Base-by-base conservation (phyloP, 2,329 filamentous ascomycete genomes). In the Thelonectria olida region DNA sequence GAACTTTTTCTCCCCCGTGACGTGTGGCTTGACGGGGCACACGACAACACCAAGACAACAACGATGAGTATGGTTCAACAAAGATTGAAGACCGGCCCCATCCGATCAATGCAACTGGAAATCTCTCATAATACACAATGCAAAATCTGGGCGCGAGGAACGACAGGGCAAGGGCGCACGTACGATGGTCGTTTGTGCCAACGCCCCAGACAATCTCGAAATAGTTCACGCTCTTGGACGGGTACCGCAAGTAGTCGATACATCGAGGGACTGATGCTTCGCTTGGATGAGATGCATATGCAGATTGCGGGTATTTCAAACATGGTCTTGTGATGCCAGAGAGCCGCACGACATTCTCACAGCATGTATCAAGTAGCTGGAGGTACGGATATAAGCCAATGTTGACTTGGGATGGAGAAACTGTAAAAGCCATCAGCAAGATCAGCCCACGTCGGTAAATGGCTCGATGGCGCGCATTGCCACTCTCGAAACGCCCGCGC, bases 121-220 rank as follows among this genome's bases (percentile, higher is more conserved):
- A 67, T 58, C 44, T 45, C 44, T 61, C 58, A 51, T 13, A 6
- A 66, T 36, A 25, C 44, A 62, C 58, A 61, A 57, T 57, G 57
- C 54, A 31, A 31, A 31, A 41, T 22, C 17, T n/a, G n/a, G n/a
- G n/a, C n/a, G n/a, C n/a, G n/a, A n/a, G 31, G 23, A 36, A 45
- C 10, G 41, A 45, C 48, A 47, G 52, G 54, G 25, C 13, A 23
- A 22, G 50, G 38, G 41, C 38, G 20, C 13, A 27, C 20, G 41
- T 39, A 39, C 36, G 36, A 39, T 39, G 12, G 36, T 7, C 10
- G 27, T 28, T 6, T 7, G 27, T 28, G 7, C 27, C 6, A 28
- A 28, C 27, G 10, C 27, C 27, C 10, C 27, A 31, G 7, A 12
- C 4, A 7, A n/a, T n/a, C n/a, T n/a, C n/a, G n/a, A 31, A 31